Evolutionary conservation across 2,329 filamentous ascomycete genomes (phyloP).

Genomic region (Penicillium sp.): DNA sequence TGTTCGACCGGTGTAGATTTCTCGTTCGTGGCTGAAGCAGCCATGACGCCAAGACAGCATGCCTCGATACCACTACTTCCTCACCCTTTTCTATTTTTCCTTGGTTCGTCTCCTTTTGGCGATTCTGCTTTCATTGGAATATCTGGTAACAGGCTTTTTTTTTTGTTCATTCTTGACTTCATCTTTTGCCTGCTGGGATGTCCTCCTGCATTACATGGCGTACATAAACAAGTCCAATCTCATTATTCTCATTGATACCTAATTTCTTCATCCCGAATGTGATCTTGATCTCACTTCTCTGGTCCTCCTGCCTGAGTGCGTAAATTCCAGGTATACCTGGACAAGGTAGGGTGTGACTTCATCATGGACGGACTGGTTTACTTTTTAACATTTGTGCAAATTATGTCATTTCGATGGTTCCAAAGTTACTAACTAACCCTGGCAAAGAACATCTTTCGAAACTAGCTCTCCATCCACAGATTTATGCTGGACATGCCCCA

Average conservation of each 20-base stretch:
- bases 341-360: too few species aligned
- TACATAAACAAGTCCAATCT: slow-evolving; percentile 20
- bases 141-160: slow-evolving; percentile 13
- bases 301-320: too few species aligned
- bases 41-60: neutral
- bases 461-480: too few species aligned
- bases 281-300: too few species aligned
- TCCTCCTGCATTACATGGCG: slow-evolving; percentile 26
- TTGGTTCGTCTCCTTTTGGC: slow-evolving; percentile 1
- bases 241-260: neutral
- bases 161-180: slow-evolving; percentile 6
- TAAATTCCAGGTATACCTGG: too few species aligned
- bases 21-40: neutral
- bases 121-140: slow-evolving; percentile 5
- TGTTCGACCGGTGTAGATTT: neutral
- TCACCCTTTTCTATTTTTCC: neutral
- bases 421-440: too few species aligned
- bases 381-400: too few species aligned
- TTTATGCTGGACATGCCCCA: too few species aligned
- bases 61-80: neutral
- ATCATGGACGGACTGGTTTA: too few species aligned
- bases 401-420: too few species aligned
- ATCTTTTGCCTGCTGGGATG: slow-evolving; percentile 16
- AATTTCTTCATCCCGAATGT: too few species aligned
- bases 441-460: too few species aligned